These are phyloP conservation scores for Diplosphaera chodatii DNA, from an alignment of 139 green algal species.

Conservation along the genomic window DNA sequence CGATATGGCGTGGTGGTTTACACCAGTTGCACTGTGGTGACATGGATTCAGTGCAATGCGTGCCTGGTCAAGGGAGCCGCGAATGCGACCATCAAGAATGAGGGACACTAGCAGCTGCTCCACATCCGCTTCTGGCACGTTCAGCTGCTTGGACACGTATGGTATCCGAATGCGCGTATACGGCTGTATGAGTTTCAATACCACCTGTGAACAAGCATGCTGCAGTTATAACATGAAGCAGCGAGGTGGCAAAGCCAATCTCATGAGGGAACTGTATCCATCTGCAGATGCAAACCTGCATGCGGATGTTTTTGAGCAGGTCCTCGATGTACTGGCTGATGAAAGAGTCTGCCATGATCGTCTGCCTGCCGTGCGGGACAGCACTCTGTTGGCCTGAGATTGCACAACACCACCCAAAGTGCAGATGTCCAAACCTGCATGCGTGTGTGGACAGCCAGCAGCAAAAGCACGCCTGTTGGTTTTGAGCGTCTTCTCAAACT, in stretches of 20 bases:
- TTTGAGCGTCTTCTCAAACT: conserved; percentile 90
- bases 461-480: conserved; percentile 59
- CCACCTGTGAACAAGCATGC: conserved; percentile 66
- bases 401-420: too few relatives aligned
- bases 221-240: too few relatives aligned
- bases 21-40: too few relatives aligned
- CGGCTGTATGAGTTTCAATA: conserved; percentile 84
- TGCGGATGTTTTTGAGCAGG: conserved; percentile 92
- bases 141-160: conserved; percentile 84
- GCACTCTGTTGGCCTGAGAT: too few relatives aligned
- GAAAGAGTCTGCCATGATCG: conserved; percentile 95
- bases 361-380: too few relatives aligned
- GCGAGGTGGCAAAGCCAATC: too few relatives aligned
- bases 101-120: conserved; percentile 90
- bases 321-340: conserved; percentile 95
- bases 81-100: conserved; percentile 85
- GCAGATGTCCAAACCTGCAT: too few relatives aligned
- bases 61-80: conserved; percentile 94
- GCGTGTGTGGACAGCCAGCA: too few relatives aligned
- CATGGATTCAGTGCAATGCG: too few relatives aligned
- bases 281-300: too few relatives aligned
- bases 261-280: too few relatives aligned
- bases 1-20: too few relatives aligned
- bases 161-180: conserved; percentile 88
- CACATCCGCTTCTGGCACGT: conserved; percentile 85